Base-by-base conservation (phyloP, 1,139 yeast species). In the Spathaspora sp. region DNA sequence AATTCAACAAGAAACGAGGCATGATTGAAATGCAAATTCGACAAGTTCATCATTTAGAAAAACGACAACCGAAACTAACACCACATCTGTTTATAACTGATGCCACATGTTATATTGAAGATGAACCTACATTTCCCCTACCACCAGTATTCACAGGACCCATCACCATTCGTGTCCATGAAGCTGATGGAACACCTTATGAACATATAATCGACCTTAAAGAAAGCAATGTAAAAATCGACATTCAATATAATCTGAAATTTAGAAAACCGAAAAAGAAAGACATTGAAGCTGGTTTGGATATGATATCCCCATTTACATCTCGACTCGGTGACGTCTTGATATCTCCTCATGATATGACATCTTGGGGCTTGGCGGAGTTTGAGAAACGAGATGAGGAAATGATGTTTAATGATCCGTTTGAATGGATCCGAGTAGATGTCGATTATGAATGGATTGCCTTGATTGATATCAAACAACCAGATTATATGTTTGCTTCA, bases 171-270 rank as follows among this genome's bases (percentile, higher is more conserved):
- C 75, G 99, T 58, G 91, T 95, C 39, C 99, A 95, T 61, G 99
- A 95, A 63, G 95, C 97, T 0, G 99, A 95, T 64, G 99, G 99
- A n/a, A 89, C 98, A 0, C 99, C 99, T 0, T 93, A 95, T 59
- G 99, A 95, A 60, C 99, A 95, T 62, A 93, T 95, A 42, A 96
- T 95, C 18, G 95, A 90, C 54, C 72, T 95, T 47, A 89, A 89
- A 58, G 98, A 91, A 48, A 80, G 82, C 2, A 82, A 83, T 54
- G 89, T 96, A 0, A 90, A 89, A 58, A 73, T 95, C 43, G 99
- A 95, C 59, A 89, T 95, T 41, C 98, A 89, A 59, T 93, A 93
- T 66, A 93, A 95, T 61, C 89, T 98, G 11, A 93, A 90, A 63
- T 89, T 87, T 49, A 86, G 87, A 61, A 80, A 91, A 58, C 80